phyloP scores from a whole-genome alignment of 139 green algal genomes.

The Gonium pectorale region DNA sequence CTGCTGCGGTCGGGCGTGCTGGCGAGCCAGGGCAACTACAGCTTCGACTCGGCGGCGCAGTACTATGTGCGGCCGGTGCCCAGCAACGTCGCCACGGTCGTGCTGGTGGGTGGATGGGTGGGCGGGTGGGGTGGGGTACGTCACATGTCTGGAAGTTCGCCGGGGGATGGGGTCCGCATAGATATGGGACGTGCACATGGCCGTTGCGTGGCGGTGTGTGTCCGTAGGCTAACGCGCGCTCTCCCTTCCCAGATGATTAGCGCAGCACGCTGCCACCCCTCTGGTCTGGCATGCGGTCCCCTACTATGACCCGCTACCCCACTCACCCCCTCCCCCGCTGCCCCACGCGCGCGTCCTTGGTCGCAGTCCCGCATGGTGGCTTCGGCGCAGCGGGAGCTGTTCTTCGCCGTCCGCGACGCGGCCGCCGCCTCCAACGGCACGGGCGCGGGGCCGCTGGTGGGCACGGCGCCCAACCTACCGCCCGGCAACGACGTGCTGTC shows the following conservation, averaged over 20 bases:
- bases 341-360: too few relatives aligned
- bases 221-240: not conserved
- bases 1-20: not conserved
- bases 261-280: not conserved
- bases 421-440: not conserved
- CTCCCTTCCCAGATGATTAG: not conserved
- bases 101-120: not conserved
- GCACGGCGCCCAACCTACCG: not conserved
- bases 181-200: not conserved
- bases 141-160: not conserved
- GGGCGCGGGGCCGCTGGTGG: not conserved
- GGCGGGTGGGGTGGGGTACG: not conserved
- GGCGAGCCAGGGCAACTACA: not conserved
- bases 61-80: not conserved
- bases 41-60: not conserved
- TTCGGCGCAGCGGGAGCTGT: slow-evolving; percentile 1
- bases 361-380: not conserved
- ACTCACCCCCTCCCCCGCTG: not conserved
- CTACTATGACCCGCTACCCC: not conserved
- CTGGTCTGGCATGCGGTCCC: too few relatives aligned
- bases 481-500: slow-evolving; percentile 16
- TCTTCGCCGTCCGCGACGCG: not conserved
- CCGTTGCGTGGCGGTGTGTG: too few relatives aligned
- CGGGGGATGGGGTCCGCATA: not conserved
- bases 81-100: not conserved